Evolutionary conservation across 305 asterid species (phyloP).

Genomic region (Fraxinus platypoda): DNA sequence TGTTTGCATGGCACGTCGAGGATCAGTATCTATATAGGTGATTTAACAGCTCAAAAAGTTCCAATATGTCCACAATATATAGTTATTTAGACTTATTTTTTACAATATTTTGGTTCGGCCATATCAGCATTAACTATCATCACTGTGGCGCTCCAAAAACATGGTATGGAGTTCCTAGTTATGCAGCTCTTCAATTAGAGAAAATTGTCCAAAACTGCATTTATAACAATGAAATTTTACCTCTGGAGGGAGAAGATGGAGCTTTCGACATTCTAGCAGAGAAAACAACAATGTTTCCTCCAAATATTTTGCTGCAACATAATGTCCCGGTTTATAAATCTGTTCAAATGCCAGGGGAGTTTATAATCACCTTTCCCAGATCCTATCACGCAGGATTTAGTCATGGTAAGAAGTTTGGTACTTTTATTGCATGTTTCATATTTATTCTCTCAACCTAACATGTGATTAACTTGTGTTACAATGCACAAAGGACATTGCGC

Average conservation of each 20-base stretch:
- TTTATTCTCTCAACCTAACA: background rate
- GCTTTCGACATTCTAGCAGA: conserved; percentile 37
- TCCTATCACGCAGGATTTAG: conserved; percentile 50
- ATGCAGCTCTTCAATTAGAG: conserved; percentile 38
- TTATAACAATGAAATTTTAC: conserved; percentile 26
- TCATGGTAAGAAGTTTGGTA: conserved; percentile 31
- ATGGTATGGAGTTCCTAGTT: conserved; percentile 51
- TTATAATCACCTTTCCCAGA: conserved; percentile 45
- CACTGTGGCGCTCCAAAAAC: conserved; percentile 54
- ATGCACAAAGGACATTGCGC: background rate
- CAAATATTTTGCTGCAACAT: conserved; percentile 34
- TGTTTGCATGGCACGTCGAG: conserved; percentile 58
- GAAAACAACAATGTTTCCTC: conserved; percentile 49
- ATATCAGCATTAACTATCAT: conserved; percentile 43
- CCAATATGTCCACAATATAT: background rate
- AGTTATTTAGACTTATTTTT: background rate
- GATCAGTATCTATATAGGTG: conserved; percentile 51
- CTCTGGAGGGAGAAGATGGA: conserved; percentile 31
- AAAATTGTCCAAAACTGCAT: conserved; percentile 20
- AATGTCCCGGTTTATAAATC: conserved; percentile 37
- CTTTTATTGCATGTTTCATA: background rate
- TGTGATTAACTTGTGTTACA: background rate
- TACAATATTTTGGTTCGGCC: background rate
- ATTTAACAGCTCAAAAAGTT: background rate
- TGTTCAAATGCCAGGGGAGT: conserved; percentile 48